Evolutionary conservation across 2,329 filamentous ascomycete species (phyloP).

Genomic region (Aureobasidium sp.): DNA sequence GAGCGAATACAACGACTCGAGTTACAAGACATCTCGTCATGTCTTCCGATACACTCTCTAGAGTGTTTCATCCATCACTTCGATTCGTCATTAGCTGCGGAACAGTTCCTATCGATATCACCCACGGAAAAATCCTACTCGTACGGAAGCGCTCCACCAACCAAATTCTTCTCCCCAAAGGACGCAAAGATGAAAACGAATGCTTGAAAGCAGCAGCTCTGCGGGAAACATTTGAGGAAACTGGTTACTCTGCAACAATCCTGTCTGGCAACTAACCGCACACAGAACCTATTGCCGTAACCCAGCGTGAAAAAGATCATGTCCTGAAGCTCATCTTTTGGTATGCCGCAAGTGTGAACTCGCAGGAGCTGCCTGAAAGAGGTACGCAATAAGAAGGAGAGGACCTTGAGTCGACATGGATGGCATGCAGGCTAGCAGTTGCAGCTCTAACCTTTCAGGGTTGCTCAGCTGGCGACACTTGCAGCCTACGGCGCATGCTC

Average conservation of each 20-base stretch:
- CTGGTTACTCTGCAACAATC: conserved; percentile 10
- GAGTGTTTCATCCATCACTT: neutral
- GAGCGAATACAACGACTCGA: neutral
- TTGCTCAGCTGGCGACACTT: neutral
- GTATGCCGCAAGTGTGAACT: conserved; percentile 8
- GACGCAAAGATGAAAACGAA: conserved; percentile 18
- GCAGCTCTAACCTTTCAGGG: neutral
- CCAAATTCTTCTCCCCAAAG: conserved; percentile 18
- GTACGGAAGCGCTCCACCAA: neutral
- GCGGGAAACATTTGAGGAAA: conserved; percentile 19
- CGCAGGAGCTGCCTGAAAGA: neutral
- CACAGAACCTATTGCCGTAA: neutral
- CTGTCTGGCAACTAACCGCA: neutral
- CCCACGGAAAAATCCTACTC: neutral
- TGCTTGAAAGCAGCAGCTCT: conserved; percentile 16
- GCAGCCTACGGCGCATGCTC: neutral
- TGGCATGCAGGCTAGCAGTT: neutral
- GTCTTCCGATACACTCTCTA: neutral
- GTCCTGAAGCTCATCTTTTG: conserved; percentile 14
- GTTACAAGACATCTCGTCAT: neutral
- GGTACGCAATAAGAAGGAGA: conserved; percentile 11
- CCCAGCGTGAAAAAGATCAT: neutral
- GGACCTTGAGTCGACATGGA: conserved; percentile 10
- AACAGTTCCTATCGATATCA: neutral
- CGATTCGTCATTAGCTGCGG: conserved; percentile 3